These are phyloP conservation scores for Phytophthora melonis DNA, from an alignment of 352 stramenopile genomes.

Conservation along the genomic window DNA sequence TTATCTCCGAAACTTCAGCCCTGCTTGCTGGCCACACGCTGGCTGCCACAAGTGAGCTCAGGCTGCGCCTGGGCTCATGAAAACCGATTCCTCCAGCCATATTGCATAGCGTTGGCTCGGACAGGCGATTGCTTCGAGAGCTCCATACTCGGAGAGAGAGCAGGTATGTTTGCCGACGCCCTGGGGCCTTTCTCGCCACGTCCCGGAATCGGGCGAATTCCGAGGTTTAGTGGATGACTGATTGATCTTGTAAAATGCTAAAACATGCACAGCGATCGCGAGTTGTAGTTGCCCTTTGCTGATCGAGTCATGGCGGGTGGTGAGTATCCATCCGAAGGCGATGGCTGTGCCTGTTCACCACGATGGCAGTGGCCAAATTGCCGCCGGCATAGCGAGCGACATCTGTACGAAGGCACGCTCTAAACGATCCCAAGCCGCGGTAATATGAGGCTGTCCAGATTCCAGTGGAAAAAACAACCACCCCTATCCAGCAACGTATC, in stretches of 20 bases:
- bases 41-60: conserved; percentile 9
- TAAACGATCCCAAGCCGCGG: conserved; percentile 23
- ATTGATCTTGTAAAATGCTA: conserved; percentile 1
- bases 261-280: neutral
- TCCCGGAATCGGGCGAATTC: neutral
- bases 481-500: conserved; percentile 14
- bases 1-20: conserved; percentile 7
- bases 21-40: conserved; percentile 17
- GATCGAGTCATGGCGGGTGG: neutral
- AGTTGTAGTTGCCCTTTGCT: neutral
- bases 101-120: neutral
- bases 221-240: conserved; percentile 13
- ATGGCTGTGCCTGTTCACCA: neutral
- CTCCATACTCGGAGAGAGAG: conserved; percentile 7
- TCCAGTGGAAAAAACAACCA: conserved; percentile 11
- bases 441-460: conserved; percentile 2
- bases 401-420: conserved; percentile 14
- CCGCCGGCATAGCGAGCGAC: conserved; percentile 10
- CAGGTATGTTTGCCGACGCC: conserved; percentile 3
- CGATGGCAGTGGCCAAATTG: neutral
- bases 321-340: neutral
- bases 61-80: neutral
- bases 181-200: conserved; percentile 17
- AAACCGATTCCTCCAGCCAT: conserved; percentile 17
- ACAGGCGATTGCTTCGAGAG: conserved; percentile 15